These are phyloP conservation scores for Candida nitratophila DNA, from an alignment of 805 yeast species.

Conservation along the genomic window DNA sequence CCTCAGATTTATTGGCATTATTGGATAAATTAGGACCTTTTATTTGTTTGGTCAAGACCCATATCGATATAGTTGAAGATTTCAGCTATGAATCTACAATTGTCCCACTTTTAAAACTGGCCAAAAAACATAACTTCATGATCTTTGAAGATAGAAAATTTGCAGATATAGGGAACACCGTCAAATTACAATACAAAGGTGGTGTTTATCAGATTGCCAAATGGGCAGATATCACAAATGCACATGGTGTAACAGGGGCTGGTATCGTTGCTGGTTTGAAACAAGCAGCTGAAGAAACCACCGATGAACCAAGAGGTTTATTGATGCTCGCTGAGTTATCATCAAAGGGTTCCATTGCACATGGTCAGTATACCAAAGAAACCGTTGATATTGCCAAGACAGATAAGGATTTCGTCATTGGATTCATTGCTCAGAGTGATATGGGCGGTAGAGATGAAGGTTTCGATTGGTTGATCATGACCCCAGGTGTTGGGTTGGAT, in stretches of 20 bases:
- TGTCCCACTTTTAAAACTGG: conserved; percentile 60
- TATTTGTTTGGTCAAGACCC: conserved; percentile 89
- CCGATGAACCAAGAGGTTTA: conserved; percentile 77
- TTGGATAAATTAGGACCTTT: conserved; percentile 84
- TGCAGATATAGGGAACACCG: conserved; percentile 98
- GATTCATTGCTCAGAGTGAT: conserved; percentile 88
- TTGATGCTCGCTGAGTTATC: conserved; percentile 94
- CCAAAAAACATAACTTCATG: conserved; percentile 79
- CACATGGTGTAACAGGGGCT: conserved; percentile 94
- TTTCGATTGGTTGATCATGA: conserved; percentile 93
- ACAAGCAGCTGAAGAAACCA: conserved; percentile 68
- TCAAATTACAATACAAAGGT: conserved; percentile 84
- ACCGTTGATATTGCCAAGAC: conserved; percentile 83
- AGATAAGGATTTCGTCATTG: conserved; percentile 87
- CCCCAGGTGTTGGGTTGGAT: conserved; percentile 98
- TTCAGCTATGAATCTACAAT: conserved; percentile 78
- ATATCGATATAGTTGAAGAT: conserved; percentile 87
- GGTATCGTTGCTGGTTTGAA: conserved; percentile 88
- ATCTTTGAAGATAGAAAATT: conserved; percentile 96
- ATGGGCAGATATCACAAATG: conserved; percentile 97
- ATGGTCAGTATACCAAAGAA: conserved; percentile 80
- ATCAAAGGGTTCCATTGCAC: conserved; percentile 88
- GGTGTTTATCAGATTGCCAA: conserved; percentile 84
- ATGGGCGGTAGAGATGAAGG: conserved; percentile 82
- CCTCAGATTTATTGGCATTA: conserved; percentile 63